These are phyloP conservation scores for Mortierella sp. DNA, from an alignment of 371 early-diverging fungal species.

Conservation along the genomic window DNA sequence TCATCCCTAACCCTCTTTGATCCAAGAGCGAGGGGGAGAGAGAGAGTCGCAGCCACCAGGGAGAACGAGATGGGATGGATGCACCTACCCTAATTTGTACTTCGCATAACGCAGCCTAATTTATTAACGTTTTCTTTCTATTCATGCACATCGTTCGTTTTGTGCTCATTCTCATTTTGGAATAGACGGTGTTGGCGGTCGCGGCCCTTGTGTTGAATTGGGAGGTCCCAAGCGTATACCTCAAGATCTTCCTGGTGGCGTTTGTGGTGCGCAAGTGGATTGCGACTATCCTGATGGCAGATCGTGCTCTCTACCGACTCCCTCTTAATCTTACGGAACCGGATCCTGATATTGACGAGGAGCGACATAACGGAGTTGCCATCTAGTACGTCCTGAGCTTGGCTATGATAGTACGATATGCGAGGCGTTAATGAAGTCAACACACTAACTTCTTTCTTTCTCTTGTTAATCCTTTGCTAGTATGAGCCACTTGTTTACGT, in stretches of 20 bases:
- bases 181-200: slow-evolving; percentile 27
- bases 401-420: neutral
- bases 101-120: too few species aligned
- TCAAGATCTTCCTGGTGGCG: slow-evolving; percentile 37
- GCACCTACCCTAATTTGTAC: too few species aligned
- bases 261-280: slow-evolving; percentile 50
- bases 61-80: too few species aligned
- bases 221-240: slow-evolving; percentile 25
- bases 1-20: neutral
- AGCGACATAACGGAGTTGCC: slow-evolving; percentile 45
- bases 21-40: neutral
- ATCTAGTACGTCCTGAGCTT: slow-evolving; percentile 32
- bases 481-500: slow-evolving; percentile 41
- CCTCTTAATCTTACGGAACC: slow-evolving; percentile 34
- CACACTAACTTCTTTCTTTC: neutral
- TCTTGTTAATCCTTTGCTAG: neutral
- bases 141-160: too few species aligned
- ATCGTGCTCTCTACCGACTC: slow-evolving; percentile 49
- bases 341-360: slow-evolving; percentile 53
- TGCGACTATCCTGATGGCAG: slow-evolving; percentile 27
- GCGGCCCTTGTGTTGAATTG: slow-evolving; percentile 32
- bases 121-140: too few species aligned
- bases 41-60: too few species aligned
- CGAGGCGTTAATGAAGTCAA: neutral
- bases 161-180: too few species aligned